These are phyloP conservation scores for Alternaria panax DNA, from an alignment of 2,329 filamentous ascomycete species.

Conservation along the genomic window DNA sequence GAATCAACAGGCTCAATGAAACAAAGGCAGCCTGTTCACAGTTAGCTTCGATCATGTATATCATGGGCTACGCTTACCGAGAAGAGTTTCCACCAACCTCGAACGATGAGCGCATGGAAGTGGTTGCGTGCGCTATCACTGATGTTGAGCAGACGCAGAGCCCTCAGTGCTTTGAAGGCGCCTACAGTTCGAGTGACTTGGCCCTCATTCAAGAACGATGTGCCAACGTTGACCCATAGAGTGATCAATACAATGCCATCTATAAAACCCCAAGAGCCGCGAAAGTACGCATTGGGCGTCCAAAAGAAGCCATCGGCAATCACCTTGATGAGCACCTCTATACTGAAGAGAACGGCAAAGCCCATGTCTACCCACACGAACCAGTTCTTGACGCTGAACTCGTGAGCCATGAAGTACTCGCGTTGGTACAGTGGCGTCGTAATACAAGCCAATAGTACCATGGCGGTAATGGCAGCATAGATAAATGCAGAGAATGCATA, in stretches of 20 bases:
- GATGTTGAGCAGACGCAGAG: constrained; percentile 88
- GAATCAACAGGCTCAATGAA: constrained; percentile 90
- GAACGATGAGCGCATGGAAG: constrained; percentile 94
- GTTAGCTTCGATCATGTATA: constrained; percentile 10
- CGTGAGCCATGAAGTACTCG: constrained; percentile 73
- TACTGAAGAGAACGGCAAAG: constrained; percentile 84
- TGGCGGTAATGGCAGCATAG: constrained; percentile 91
- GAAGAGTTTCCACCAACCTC: constrained; percentile 92
- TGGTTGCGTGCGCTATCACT: constrained; percentile 95
- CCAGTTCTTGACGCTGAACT: constrained; percentile 77
- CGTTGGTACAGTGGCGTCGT: constrained; percentile 95
- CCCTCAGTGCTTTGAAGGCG: constrained; percentile 95
- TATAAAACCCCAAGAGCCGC: constrained; percentile 96
- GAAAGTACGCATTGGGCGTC: constrained; percentile 96
- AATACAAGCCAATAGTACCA: constrained; percentile 95
- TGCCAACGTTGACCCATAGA: constrained; percentile 92
- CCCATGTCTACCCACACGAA: constrained; percentile 93
- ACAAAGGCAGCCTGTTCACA: constrained; percentile 78
- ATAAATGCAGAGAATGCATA: constrained; percentile 93
- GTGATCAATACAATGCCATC: constrained; percentile 91
- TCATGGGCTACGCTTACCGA: constrained; percentile 62
- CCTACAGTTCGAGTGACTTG: constrained; percentile 89
- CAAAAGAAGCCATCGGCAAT: constrained; percentile 95
- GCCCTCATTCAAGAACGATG: constrained; percentile 80
- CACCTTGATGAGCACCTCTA: constrained; percentile 89